Evolutionary conservation across 768 basidiomycete genomes (phyloP).

Genomic region (Boletus tomentosulus): DNA sequence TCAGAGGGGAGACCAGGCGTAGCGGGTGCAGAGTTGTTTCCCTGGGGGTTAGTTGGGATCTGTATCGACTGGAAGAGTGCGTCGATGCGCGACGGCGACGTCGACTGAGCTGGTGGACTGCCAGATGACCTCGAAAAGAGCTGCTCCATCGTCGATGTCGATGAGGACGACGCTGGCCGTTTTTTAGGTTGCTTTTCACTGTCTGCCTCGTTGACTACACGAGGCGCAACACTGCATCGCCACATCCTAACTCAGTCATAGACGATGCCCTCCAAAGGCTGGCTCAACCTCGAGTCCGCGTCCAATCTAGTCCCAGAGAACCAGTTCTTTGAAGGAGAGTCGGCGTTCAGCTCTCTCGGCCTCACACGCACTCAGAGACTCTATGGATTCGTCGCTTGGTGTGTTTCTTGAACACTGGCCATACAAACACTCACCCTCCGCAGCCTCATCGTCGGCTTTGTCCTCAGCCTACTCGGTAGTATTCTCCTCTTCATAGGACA

Average conservation of each 20-base stretch:
- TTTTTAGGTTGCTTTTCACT: not conserved
- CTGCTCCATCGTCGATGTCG: not conserved
- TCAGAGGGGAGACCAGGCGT: conserved; percentile 41
- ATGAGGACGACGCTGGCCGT: not conserved
- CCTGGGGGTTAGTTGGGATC: conserved; percentile 14
- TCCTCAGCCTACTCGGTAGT: conserved; percentile 75
- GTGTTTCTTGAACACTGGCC: conserved; percentile 22
- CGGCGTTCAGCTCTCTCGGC: conserved; percentile 77
- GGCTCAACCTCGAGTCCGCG: conserved; percentile 80
- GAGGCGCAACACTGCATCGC: conserved; percentile 12
- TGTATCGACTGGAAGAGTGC: conserved; percentile 50
- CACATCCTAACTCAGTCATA: not conserved
- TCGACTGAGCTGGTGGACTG: not conserved
- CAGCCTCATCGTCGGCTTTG: conserved; percentile 73
- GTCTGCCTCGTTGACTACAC: conserved; percentile 29
- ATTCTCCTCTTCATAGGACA: conserved; percentile 73
- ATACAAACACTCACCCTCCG: not conserved
- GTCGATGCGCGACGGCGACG: conserved; percentile 59
- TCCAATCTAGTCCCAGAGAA: conserved; percentile 63
- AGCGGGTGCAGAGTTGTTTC: conserved; percentile 41
- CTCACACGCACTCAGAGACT: conserved; percentile 76
- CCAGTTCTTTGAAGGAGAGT: conserved; percentile 84
- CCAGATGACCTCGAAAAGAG: not conserved
- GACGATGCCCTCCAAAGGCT: conserved; percentile 60
- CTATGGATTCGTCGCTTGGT: conserved; percentile 87